Evolutionary conservation across 1,284 basidiomycete species (phyloP).

Genomic region (Leccinum fallax): DNA sequence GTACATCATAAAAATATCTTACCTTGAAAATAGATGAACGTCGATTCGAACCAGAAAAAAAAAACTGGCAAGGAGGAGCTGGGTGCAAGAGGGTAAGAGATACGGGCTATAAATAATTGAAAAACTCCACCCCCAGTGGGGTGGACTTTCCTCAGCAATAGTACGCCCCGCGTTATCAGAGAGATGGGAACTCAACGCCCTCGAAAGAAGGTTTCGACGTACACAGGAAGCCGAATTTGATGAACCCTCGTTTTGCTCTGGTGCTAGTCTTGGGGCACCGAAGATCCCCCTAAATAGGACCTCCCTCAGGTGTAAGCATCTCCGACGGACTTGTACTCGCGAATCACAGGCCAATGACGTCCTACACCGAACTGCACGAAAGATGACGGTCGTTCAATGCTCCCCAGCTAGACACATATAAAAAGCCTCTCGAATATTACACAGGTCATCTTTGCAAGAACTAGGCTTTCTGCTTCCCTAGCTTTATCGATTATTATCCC

Average conservation of each 20-base stretch:
- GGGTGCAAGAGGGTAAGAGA: background rate
- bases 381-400: background rate
- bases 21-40: background rate
- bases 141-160: background rate
- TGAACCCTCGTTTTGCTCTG: background rate
- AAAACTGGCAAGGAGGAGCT: background rate
- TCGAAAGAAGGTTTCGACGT: background rate
- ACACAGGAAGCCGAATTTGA: background rate
- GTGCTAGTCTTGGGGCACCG: background rate
- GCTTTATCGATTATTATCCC: background rate
- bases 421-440: background rate
- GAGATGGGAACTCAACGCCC: conserved; percentile 7
- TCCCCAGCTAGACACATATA: background rate
- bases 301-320: background rate
- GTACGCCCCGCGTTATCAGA: background rate
- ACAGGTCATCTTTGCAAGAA: background rate
- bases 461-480: background rate
- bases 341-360: background rate
- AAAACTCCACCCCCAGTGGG: background rate
- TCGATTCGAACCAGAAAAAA: background rate
- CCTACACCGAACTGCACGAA: background rate
- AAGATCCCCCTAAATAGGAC: conserved; percentile 5
- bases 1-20: background rate
- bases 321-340: background rate
- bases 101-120: background rate